Evolutionary conservation across 2,329 filamentous ascomycete genomes (phyloP), one percentile per base, ranked within the genome.

Genomic region (Bipolaris oryzae): DNA sequence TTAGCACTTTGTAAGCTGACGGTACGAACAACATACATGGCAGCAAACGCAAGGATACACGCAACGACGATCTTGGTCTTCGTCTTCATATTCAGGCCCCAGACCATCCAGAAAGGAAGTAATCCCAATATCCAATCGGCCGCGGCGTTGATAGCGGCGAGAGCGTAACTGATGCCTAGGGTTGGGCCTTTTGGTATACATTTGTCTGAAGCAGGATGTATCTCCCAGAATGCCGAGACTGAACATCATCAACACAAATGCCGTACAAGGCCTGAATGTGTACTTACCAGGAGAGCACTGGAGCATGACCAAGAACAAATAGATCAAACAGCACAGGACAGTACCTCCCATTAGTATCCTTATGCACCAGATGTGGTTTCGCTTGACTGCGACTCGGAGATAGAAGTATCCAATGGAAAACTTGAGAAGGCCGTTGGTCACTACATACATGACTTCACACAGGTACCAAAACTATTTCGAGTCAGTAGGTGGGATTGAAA

Each of bases 371-470:
- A 78, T 72, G 53, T 85, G 82, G n/a, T 74, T 56, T 37, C 66
- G 73, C 38, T 77, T 73, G 33, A 81, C 71, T 0, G 82, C 81
- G 18, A 86, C 76, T 47, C 83, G 80, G 13, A 85, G 78, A 41
- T 85, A 78, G 57, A 84, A 83, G n/a, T 83, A 72, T 5, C 71
- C 81, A 49, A 85, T 81, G 1, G 82, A 80, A 35, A 84, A 75
- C 56, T 84, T 84, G 43, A 82, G 76, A 11, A 80, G 66, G 37
- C 78, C 76, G 20, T 77, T 82, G 5, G 78, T 76, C 52, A 82
- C 68, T 7, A 81, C 78, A 66, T 85, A 86, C 59, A 80, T 79
- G n/a, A 82, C 72, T 63, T 85, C 83, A 61, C 81, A 82, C n/a
- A 85, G 77, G 74, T 81, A 85, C 82, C 82, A 85, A 62, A 73